Conservation (phyloP, 2,329 filamentous ascomycete species). For the Colletotrichum zoysiae region DNA sequence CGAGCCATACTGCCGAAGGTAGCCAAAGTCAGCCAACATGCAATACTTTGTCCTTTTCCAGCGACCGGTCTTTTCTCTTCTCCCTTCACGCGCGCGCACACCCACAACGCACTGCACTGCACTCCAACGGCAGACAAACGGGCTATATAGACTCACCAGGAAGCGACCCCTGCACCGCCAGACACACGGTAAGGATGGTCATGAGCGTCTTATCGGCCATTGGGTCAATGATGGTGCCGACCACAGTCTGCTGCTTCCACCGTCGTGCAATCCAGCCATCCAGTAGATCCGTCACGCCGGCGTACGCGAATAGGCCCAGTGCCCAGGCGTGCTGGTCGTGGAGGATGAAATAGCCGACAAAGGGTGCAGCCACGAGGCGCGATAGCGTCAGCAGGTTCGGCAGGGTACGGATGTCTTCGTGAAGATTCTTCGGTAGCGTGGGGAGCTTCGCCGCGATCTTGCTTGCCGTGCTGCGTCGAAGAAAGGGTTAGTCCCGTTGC, state of each 20-base stretch:
- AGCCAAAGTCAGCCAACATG: conserved; percentile 16
- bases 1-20: conserved; percentile 77
- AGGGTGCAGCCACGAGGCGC: conserved; percentile 83
- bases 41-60: not conserved
- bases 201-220: conserved; percentile 98
- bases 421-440: conserved; percentile 48
- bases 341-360: conserved; percentile 89
- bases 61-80: not conserved
- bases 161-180: conserved; percentile 85
- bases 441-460: conserved; percentile 31
- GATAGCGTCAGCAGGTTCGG: conserved; percentile 93
- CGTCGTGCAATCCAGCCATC: conserved; percentile 94
- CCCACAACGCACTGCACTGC: not conserved
- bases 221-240: conserved; percentile 93
- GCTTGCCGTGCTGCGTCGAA: conserved; percentile 8
- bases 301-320: conserved; percentile 89
- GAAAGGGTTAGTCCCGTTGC: conserved; percentile 1
- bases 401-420: conserved; percentile 97
- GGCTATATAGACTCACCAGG: conserved; percentile 69
- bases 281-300: conserved; percentile 89
- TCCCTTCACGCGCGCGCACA: not conserved
- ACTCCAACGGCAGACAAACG: not conserved
- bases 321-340: conserved; percentile 84
- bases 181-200: conserved; percentile 88
- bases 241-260: conserved; percentile 91